Conservation (phyloP, 2,329 filamentous ascomycete genomes). For the Pestalotiopsis sp. region DNA sequence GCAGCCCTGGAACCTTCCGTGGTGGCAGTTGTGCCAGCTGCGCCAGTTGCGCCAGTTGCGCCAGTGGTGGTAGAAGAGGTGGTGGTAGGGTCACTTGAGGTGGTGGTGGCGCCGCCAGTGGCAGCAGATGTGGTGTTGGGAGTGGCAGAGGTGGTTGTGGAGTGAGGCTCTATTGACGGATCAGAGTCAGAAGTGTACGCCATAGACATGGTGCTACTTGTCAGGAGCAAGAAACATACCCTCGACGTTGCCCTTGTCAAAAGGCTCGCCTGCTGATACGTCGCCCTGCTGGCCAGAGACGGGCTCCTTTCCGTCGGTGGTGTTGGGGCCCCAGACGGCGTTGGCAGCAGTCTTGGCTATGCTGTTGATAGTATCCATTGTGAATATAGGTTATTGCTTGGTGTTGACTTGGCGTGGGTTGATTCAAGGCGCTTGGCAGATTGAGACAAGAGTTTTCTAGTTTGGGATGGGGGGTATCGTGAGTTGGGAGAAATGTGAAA, state of each 20-base stretch:
- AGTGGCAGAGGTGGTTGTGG: constrained; percentile 9
- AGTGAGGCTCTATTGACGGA: not conserved
- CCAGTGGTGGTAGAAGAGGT: not conserved
- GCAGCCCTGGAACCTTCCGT: constrained; percentile 14
- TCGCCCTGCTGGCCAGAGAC: constrained; percentile 71
- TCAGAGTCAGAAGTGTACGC: not conserved
- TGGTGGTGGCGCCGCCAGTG: not conserved
- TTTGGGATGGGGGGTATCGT: not conserved
- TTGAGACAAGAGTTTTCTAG: not conserved
- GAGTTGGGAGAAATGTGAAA: not conserved
- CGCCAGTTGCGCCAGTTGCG: no score
- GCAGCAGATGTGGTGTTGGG: not conserved
- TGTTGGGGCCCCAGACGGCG: constrained; percentile 48
- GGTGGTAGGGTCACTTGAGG: constrained; percentile 6
- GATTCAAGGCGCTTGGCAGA: not conserved
- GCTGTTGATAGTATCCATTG: constrained; percentile 68
- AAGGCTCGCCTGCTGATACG: constrained; percentile 71
- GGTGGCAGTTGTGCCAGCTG: constrained; percentile 12
- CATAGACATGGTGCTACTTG: not conserved
- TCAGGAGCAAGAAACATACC: constrained; percentile 16
- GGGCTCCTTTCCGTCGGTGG: constrained; percentile 60
- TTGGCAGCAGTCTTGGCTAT: constrained; percentile 51
- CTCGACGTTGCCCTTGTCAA: constrained; percentile 73
- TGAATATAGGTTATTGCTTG: not conserved
- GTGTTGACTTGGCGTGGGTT: not conserved